A percentile compares a stretch with the other conserved stretches of the same genome.
phyloP scores from a whole-genome alignment of 441 rosid genomes.

The Gossypium davidsonii region DNA sequence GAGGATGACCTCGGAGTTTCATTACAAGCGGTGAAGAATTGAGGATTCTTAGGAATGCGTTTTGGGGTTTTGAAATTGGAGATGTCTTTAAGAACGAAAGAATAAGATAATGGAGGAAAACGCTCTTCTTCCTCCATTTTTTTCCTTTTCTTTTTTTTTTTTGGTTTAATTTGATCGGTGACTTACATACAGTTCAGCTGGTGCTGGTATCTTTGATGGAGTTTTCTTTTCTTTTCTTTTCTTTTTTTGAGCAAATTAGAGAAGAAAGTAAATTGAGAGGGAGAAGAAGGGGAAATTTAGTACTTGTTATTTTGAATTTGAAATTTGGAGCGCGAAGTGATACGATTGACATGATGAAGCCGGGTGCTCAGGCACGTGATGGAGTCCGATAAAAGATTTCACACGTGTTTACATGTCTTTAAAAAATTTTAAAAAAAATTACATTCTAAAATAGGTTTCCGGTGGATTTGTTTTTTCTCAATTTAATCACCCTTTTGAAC shows the following conservation, averaged over 20 bases:
- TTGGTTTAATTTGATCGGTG: background rate
- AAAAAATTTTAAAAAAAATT: no score
- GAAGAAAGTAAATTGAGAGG: background rate
- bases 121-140: conserved; percentile 29
- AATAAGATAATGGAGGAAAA: conserved; percentile 18
- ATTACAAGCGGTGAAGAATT: conserved; percentile 55
- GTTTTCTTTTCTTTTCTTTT: background rate
- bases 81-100: conserved; percentile 48
- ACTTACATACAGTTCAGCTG: background rate
- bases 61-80: conserved; percentile 77
- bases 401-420: background rate
- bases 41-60: conserved; percentile 33
- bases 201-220: background rate
- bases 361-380: background rate
- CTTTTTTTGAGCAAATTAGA: background rate
- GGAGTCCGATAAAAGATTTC: background rate
- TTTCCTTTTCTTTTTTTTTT: background rate
- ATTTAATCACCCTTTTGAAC: no score
- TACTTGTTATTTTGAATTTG: background rate
- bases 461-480: no score
- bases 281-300: background rate
- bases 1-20: conserved; percentile 39
- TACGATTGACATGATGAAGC: background rate
- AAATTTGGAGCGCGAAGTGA: background rate
- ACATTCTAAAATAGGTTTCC: no score